Base-by-base conservation (phyloP, 331 rosid genomes). In the Quercus tomentella region DNA sequence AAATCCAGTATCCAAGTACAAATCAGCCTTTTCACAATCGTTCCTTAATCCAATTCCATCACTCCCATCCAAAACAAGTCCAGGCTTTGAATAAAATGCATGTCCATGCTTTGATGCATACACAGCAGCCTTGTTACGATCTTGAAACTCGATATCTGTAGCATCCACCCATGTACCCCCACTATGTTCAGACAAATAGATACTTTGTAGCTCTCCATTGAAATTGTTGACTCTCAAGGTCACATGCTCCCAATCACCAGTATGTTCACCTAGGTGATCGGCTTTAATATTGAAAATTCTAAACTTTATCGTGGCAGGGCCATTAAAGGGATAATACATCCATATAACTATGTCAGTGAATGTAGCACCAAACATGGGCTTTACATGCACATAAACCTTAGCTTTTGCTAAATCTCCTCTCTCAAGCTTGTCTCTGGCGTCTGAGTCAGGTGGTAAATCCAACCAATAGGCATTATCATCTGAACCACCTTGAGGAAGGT, bases 301-400 rank as follows among this genome's bases (percentile, higher is more conserved):
- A 1, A 90, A 86, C 81, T 90, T 91, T 3, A 89, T 91, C 65
- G 77, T 87, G 0, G 83, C 88, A 0, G 97, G 90, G 0, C 98
- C 98, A 69, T 93, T 93, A 76, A 91, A 93, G 2, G 95, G 97
- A 86, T 88, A 93, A 79, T 90, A 93, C 1, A 91, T 17, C 97
- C 98, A 93, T 61, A 80, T 73, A 14, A 88, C 87, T 5, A 93
- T 78, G 85, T 93, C 97, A 15, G 98, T 89, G 79, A 87, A 85
- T 7, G 87, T 87, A 7, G 92, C 88, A 17, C 97, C 98, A 56
- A 93, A 20, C 93, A 93, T 89, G 20, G 98, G 93, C 55, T 93
- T 93, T 20, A 79, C 84, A 77, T 89, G 95, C 51, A 88, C 3
- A 69, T 90, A 89, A 30, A 73, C 81, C 73, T 90, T 80, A 2